Base-by-base conservation (phyloP, 257 asterid genomes). In the Echium plantagineum region DNA sequence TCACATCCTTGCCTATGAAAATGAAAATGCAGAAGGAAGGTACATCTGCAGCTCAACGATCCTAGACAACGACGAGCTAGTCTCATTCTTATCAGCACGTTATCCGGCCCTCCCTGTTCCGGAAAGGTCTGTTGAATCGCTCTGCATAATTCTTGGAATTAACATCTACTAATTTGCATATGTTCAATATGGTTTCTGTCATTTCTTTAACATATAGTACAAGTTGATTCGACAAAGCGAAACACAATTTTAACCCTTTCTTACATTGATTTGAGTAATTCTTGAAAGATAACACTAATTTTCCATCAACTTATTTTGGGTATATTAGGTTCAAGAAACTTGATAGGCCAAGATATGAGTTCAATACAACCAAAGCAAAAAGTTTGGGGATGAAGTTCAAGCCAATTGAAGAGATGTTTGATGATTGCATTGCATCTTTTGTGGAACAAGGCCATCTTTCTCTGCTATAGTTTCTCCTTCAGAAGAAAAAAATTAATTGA, bases 331-430 rank as follows among this genome's bases (percentile, higher is more conserved):
- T 90, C 49, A 63, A 69, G 75, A 80, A 68, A 65, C 76, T 68
- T 5, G 90, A 75, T 30, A 78, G 87, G 55, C 89, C 88, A 17
- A 61, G 56, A 49, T 90, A 90, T 65, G 94, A 83, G 3, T 72
- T 87, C n/a, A 72, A 78, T 38, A 74, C 83, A 47, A 69, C 79
- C 12, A 86, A 90, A 64, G 51, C 83, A 67, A 65, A 68, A 77
- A 71, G 63, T 3, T 62, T 85, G 62, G 94, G 94, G 71, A 73
- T 73, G 71, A 65, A 73, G 58, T 88, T 83, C 80, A 88, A 70
- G 75, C 73, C 89, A 38, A 67, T 87, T 8, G 78, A 81, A 68
- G 87, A 82, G 71, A 90, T 87, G 98, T 87, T 90, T 31, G 93
- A 87, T 35, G 96, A 90, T 42, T 85, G 94, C 65, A 66, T 90